Evolutionary conservation across 2,329 filamentous ascomycete genomes (phyloP), one percentile per base, ranked within the genome.

Genomic region (Sporothrix globosa): DNA sequence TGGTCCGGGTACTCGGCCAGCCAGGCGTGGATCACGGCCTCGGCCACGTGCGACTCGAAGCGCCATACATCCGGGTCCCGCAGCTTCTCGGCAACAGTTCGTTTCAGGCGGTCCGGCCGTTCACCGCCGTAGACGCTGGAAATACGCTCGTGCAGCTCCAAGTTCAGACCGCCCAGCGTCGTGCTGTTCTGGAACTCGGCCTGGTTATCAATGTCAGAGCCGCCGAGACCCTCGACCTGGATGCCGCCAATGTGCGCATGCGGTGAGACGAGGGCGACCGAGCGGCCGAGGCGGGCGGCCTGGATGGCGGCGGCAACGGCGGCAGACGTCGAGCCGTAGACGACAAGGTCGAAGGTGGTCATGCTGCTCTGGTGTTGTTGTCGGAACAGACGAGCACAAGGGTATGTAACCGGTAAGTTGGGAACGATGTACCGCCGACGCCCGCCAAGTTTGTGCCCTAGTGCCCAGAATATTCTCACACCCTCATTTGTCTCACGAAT

Each of bases 51-150:
- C 13, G 67, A 68, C 67, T 68, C 67, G 67, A 68, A 68, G 14
- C 67, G 39, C 67, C 67, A 68, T 10, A 68, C 67, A 17, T 60
- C 54, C 3, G 67, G 53, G 53, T 68, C 67, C 83, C 58, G 17
- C 11, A 63, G 27, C 11, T 48, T 11, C n/a, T 65, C 14, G 11
- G 68, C 13, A 2, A 69, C 68, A 2, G 50, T 34, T n/a, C 21
- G 11, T 3, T 30, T 21, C 3, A 65, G 46, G 0, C 68, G 46
- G 2, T 44, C 56, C 3, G 50, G 56, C 27, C 67, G 53, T 3
- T 39, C 56, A 4, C 19, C 34, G 7, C 67, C 67, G 27, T 68
- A 68, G 21, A 60, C 39, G 3, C 17, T 39, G 11, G 53, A 46
- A 10, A 68, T 68, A 24, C 67, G 67, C 54, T 68, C 67, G 39